Percentiles rank a stretch among this genome's conserved stretches.
These are phyloP conservation scores for Juglanconis oblonga DNA, from an alignment of 2,329 filamentous ascomycete genomes.

Conservation along the genomic window DNA sequence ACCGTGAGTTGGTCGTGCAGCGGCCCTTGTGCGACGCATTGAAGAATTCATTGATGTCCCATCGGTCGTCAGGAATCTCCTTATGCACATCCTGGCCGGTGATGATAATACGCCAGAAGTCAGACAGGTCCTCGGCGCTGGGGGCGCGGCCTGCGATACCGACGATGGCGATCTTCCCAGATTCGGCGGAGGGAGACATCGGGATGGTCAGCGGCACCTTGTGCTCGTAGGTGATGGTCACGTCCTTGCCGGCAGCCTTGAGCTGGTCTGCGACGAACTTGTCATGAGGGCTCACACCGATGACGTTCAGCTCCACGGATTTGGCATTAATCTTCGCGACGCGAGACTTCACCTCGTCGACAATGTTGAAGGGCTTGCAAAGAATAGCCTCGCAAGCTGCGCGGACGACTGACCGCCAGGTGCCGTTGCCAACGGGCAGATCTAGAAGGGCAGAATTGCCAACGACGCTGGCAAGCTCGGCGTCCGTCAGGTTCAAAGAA, in stretches of 20 bases:
- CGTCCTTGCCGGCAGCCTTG: conserved; percentile 12
- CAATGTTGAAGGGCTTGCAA: conserved; percentile 13
- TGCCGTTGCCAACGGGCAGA: conserved; percentile 1
- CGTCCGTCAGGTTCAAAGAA: conserved; percentile 10
- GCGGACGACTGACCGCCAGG: conserved; percentile 3
- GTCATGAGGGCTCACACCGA: conserved; percentile 7
- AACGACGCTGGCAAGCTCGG: conserved; percentile 2
- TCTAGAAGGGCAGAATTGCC: conserved; percentile 8
- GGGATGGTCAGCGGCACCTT: background rate
- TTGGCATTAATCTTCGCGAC: background rate
- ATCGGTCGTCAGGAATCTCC: conserved; percentile 12
- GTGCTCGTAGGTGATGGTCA: conserved; percentile 9
- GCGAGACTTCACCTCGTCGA: conserved; percentile 6
- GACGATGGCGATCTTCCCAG: conserved; percentile 33
- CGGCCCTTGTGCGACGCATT: conserved; percentile 9
- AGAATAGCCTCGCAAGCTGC: conserved; percentile 7
- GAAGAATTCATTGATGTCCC: conserved; percentile 16
- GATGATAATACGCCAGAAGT: conserved; percentile 22
- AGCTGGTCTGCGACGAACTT: conserved; percentile 11
- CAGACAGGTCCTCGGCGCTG: conserved; percentile 21
- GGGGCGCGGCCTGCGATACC: conserved; percentile 35
- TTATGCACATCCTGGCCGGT: conserved; percentile 17
- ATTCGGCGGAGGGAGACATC: background rate
- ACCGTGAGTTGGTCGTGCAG: conserved; percentile 11
- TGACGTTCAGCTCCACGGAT: conserved; percentile 2